These are phyloP conservation scores for Boeremia lycopersici DNA, from an alignment of 2,329 filamentous ascomycete genomes.

Conservation along the genomic window DNA sequence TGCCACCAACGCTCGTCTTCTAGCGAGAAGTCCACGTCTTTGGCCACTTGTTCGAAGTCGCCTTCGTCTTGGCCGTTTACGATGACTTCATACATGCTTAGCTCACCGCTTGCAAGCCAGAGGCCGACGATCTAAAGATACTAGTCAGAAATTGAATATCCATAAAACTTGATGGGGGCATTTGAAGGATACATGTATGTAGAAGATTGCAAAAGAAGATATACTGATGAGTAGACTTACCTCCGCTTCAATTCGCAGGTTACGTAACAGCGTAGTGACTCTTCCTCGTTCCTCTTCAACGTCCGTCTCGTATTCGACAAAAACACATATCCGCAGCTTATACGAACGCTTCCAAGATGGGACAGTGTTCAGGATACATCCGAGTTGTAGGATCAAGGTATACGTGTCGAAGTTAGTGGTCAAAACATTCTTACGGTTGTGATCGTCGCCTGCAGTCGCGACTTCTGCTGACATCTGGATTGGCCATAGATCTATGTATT, in stretches of 20 bases:
- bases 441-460: conserved; percentile 57
- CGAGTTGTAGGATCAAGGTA: conserved; percentile 83
- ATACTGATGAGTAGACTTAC: conserved; percentile 26
- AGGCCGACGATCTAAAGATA: conserved; percentile 66
- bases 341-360: conserved; percentile 79
- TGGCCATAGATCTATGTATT: conserved; percentile 86
- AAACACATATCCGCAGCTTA: conserved; percentile 77
- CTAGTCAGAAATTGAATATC: background rate
- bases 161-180: background rate
- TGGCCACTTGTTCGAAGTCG: conserved; percentile 61
- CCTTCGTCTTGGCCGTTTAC: conserved; percentile 68
- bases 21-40: conserved; percentile 69
- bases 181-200: background rate
- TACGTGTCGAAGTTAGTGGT: conserved; percentile 94
- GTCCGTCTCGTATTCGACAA: conserved; percentile 87
- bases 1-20: conserved; percentile 83
- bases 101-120: conserved; percentile 75
- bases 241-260: conserved; percentile 79
- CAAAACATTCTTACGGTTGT: conserved; percentile 64
- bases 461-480: conserved; percentile 93
- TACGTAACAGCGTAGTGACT: conserved; percentile 76
- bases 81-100: conserved; percentile 75
- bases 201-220: background rate
- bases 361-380: conserved; percentile 82
- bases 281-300: conserved; percentile 77